A percentile compares a stretch with the other conserved stretches of the same genome.
Conservation (phyloP, 768 basidiomycete species). For the Cystofilobasidium capitatum region DNA sequence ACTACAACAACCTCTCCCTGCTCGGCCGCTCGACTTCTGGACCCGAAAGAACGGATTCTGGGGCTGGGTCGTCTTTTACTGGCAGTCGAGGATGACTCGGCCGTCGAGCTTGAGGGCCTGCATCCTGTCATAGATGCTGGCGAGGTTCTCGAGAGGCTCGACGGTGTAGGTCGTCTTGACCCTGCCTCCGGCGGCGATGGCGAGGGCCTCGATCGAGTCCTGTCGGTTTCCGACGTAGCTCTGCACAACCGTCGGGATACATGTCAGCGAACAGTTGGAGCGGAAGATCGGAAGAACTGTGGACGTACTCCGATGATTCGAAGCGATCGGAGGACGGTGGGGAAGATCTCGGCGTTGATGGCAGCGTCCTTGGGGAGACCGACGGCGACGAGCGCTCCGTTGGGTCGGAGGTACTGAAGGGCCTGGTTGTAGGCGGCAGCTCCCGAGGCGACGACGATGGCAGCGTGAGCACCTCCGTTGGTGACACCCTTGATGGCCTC, state of each 20-base stretch:
- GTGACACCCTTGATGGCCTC: slow-evolving; percentile 55
- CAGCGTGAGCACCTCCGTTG: slow-evolving; percentile 64
- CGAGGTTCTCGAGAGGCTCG: slow-evolving; percentile 49
- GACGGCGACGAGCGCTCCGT: slow-evolving; percentile 45
- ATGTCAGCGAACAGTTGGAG: background rate
- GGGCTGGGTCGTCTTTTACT: too few relatives aligned
- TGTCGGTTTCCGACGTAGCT: slow-evolving; percentile 51
- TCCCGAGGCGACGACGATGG: slow-evolving; percentile 40
- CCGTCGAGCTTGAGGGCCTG: slow-evolving; percentile 46
- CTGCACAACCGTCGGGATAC: slow-evolving; percentile 12
- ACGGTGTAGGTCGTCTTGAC: slow-evolving; percentile 48
- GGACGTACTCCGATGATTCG: slow-evolving; percentile 35
- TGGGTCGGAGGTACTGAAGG: slow-evolving; percentile 60
- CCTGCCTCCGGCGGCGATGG: slow-evolving; percentile 60
- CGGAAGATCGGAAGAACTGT: background rate
- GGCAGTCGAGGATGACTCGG: slow-evolving; percentile 32
- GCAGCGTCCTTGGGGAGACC: slow-evolving; percentile 29
- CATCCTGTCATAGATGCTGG: slow-evolving; percentile 32
- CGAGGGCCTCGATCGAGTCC: slow-evolving; percentile 70
- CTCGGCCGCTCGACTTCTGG: too few relatives aligned
- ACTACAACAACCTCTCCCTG: too few relatives aligned
- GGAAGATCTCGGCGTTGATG: slow-evolving; percentile 32
- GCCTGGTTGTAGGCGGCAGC: slow-evolving; percentile 42
- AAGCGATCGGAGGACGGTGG: slow-evolving; percentile 39
- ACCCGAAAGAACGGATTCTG: too few relatives aligned